Evolutionary conservation across 2,329 filamentous ascomycete genomes (phyloP), one percentile per base, ranked within the genome.

Genomic region (Aspergillus sp.): DNA sequence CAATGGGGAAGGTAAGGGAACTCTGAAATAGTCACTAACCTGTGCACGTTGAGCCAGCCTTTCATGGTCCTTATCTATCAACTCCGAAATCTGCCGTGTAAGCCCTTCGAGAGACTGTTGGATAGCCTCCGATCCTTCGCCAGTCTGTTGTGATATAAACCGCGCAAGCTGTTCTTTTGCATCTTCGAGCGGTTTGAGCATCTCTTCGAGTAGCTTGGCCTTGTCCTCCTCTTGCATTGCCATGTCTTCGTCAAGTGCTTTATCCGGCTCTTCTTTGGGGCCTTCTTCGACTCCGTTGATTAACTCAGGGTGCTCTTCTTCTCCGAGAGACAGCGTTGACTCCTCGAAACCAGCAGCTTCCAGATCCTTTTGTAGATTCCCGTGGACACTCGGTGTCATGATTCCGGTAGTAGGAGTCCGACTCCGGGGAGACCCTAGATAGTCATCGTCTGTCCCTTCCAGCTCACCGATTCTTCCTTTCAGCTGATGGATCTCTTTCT

Each of bases 21-120:
- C 47, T 49, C 44, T 8, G n/a, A 40, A 46, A 21, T 37, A 4
- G 9, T 51, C 31, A 73, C 71, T 69, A 37, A 77, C 76, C 74
- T 77, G 75, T 59, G 74, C 74, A 58, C 76, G 74, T 59, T 76
- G 72, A 31, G 75, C 74, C 31, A 78, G 67, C 35, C 72, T 70
- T 58, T 77, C 75, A 23, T 74, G 66, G 50, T 78, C 84, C 64
- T 85, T 85, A 72, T 84, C 84, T 59, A 83, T 79, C 41, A 83
- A 79, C 27, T 81, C 81, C n/a, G 77, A 78, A 40, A 78, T 79
- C 62, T 76, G 73, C 55, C 74, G 76, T 19, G 75, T 65, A 43
- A 78, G 69, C 52, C 77, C 73, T 39, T 72, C 67, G 41, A 68
- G 70, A 12, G 74, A 74, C 56, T 75, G 70, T 51, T 75, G 68